Evolutionary conservation across 2,329 filamentous ascomycete genomes (phyloP).

Genomic region (Myrmaecium sp.): DNA sequence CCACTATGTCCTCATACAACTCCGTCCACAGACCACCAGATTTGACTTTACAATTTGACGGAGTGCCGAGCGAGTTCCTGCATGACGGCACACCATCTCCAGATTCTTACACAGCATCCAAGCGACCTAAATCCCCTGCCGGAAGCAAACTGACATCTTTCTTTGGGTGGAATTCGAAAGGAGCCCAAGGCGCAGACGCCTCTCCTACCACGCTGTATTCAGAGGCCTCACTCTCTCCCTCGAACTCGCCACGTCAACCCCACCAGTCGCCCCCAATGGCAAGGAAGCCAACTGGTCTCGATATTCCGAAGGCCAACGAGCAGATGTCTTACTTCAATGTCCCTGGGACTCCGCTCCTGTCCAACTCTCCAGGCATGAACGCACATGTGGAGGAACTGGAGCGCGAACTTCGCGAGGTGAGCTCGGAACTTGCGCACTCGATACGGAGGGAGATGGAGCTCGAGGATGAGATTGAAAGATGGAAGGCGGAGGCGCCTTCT

Average conservation of each 20-base stretch:
- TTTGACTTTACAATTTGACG: constrained; percentile 18
- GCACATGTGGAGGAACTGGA: constrained; percentile 74
- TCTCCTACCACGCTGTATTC: constrained; percentile 47
- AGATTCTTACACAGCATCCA: constrained; percentile 11
- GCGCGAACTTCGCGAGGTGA: constrained; percentile 85
- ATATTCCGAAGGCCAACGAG: constrained; percentile 34
- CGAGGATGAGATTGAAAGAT: constrained; percentile 77
- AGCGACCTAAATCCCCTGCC: constrained; percentile 26
- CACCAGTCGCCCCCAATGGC: constrained; percentile 13
- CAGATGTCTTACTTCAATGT: constrained; percentile 27
- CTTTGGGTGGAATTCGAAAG: constrained; percentile 46
- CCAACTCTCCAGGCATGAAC: constrained; percentile 26
- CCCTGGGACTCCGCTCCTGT: constrained; percentile 28
- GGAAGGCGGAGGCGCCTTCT: constrained; percentile 57
- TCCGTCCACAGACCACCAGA: constrained; percentile 13
- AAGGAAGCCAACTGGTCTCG: constrained; percentile 29
- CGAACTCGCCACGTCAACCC: constrained; percentile 34
- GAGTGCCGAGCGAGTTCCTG: constrained; percentile 19
- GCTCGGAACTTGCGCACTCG: constrained; percentile 76
- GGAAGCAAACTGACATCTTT: constrained; percentile 45
- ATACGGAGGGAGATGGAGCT: constrained; percentile 93
- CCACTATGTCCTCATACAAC: constrained; percentile 19
- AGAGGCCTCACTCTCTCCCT: constrained; percentile 39
- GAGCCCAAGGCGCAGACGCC: constrained; percentile 38
- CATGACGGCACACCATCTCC: constrained; percentile 15